Evolutionary conservation across 2,329 filamentous ascomycete genomes (phyloP), one percentile per base, ranked within the genome.

Genomic region (Cercospora citrullina): DNA sequence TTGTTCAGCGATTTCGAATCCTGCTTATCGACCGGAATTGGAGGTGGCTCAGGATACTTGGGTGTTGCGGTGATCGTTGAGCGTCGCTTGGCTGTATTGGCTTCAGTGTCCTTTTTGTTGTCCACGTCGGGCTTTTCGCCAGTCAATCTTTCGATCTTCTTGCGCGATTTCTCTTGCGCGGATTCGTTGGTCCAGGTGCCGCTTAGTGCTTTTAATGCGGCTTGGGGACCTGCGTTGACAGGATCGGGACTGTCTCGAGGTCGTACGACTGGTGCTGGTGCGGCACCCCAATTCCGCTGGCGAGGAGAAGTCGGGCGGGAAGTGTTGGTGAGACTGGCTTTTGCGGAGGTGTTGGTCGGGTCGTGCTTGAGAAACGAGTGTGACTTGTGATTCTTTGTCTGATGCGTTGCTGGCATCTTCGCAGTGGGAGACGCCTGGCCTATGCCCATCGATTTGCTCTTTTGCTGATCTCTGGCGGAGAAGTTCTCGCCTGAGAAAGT

Each of bases 51-150:
- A 1, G 73, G 74, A n/a, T 75, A 73, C 45, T 72, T 74, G 1
- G 72, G 72, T 23, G 72, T 72, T 14, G 75, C 74, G 5, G 72
- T 76, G 33, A 75, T 72, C 0, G 73, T 76, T 2, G 70, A 72
- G 9, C 76, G 67, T 39, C 76, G 68, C 63, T 75, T 77, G 3
- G 75, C 75, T 1, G 73, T 77, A 16, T 77, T 77, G 9, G 75
- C 73, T 59, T 73, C 70, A 4, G 65, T 69, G 10, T 51, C 51
- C 45, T 63, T 59, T 18, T 63, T 66, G 16, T 21, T 48, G 18
- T 48, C 42, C 7, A 53, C 60, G 2, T 55, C 60, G 3, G 45
- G 53, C 45, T 48, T 39, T 21, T 69, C 67, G 0, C 62, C 62
- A 1, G 62, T 64, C 51, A 64, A 33, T n/a, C 57, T 30, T 2